These are phyloP conservation scores for Gentiana straminea DNA, from an alignment of 257 asterid genomes.

Conservation along the genomic window DNA sequence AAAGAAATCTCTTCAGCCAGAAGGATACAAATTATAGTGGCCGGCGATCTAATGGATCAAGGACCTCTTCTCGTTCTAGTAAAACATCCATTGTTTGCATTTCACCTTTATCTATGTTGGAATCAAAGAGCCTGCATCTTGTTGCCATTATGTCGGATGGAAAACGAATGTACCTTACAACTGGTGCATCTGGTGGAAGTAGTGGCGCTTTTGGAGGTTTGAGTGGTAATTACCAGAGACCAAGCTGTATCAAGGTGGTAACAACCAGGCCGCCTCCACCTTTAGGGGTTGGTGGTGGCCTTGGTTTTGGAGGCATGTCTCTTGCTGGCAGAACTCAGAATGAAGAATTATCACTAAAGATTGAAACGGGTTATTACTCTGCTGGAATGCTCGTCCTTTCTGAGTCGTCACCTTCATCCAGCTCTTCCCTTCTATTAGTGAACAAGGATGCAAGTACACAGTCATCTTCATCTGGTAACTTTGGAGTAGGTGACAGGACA, in stretches of 20 bases:
- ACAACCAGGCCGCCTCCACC: slow-evolving; percentile 97
- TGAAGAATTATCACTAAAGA: slow-evolving; percentile 77
- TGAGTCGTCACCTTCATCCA: slow-evolving; percentile 77
- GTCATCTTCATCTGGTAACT: slow-evolving; percentile 51
- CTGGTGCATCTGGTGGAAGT: slow-evolving; percentile 71
- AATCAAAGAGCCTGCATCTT: slow-evolving; percentile 93
- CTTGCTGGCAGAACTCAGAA: slow-evolving; percentile 77
- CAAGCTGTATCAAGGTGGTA: slow-evolving; percentile 89
- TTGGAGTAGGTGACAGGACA: slow-evolving; percentile 60
- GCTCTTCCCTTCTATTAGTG: slow-evolving; percentile 78
- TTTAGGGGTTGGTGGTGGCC: slow-evolving; percentile 68
- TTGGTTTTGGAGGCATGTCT: slow-evolving; percentile 71
- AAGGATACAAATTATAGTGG: slow-evolving; percentile 63
- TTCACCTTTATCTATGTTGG: slow-evolving; percentile 73
- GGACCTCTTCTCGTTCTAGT: slow-evolving; percentile 49
- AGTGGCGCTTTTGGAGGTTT: slow-evolving; percentile 57
- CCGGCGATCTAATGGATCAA: slow-evolving; percentile 65
- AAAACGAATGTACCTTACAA: slow-evolving; percentile 92
- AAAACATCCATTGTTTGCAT: slow-evolving; percentile 76
- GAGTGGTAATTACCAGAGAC: slow-evolving; percentile 40
- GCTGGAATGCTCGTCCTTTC: slow-evolving; percentile 80
- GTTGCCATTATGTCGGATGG: slow-evolving; percentile 94
- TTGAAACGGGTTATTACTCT: slow-evolving; percentile 84
- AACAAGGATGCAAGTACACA: slow-evolving; percentile 65
- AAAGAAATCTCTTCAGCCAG: slow-evolving; percentile 79